A percentile compares a stretch with the other conserved stretches of the same genome.
phyloP scores from a whole-genome alignment of 805 yeast genomes.

The Ogataea salicorniae region DNA sequence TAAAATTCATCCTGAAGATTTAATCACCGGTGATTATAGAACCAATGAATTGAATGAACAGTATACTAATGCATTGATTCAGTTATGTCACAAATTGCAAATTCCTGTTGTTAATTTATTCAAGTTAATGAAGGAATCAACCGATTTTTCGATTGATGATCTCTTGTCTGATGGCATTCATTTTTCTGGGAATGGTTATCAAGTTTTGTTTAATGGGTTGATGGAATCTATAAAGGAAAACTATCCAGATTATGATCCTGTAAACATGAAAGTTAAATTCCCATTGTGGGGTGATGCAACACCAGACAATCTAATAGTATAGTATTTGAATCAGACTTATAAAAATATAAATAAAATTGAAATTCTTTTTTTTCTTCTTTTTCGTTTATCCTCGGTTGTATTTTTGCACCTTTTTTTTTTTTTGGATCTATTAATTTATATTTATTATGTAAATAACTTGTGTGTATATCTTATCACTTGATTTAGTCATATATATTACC shows the following conservation, averaged over 20 bases:
- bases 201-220: slow-evolving; percentile 31
- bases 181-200: slow-evolving; percentile 33
- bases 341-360: too few species aligned
- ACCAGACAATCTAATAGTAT: slow-evolving; percentile 3
- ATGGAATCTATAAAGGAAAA: slow-evolving; percentile 24
- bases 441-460: too few species aligned
- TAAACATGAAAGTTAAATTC: slow-evolving; percentile 12
- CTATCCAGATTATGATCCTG: slow-evolving; percentile 30
- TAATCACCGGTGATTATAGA: slow-evolving; percentile 39
- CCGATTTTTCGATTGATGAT: slow-evolving; percentile 28
- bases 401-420: too few species aligned
- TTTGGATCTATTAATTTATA: too few species aligned
- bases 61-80: slow-evolving; percentile 48
- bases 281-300: slow-evolving; percentile 21
- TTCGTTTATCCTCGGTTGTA: too few species aligned
- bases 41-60: slow-evolving; percentile 37
- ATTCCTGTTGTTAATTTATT: slow-evolving; percentile 59
- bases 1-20: slow-evolving; percentile 28
- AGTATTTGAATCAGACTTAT: too few species aligned
- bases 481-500: too few species aligned
- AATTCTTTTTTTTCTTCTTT: too few species aligned
- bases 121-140: slow-evolving; percentile 23
- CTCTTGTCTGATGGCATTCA: slow-evolving; percentile 40
- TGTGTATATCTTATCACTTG: too few species aligned
- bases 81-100: slow-evolving; percentile 38